Evolutionary conservation across 306 rosid species (phyloP).

Genomic region (Dryas octopetala): DNA sequence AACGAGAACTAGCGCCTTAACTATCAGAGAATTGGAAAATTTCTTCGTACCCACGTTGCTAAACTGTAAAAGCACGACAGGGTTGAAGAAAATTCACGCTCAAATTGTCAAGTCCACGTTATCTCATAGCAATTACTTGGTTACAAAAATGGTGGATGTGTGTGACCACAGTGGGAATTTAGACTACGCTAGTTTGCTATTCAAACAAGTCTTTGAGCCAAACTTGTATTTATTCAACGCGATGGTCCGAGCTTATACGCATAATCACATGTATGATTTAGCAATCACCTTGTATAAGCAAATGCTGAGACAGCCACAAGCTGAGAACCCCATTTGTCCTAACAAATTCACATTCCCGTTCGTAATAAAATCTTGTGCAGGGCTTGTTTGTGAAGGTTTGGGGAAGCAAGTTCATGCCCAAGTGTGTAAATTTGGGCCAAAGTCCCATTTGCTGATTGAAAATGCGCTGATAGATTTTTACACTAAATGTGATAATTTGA

Average conservation of each 20-base stretch:
- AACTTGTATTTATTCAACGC: constrained; percentile 62
- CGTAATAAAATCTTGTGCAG: constrained; percentile 63
- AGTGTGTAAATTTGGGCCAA: constrained; percentile 51
- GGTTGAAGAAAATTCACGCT: constrained; percentile 57
- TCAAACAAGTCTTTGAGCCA: constrained; percentile 50
- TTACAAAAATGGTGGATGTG: constrained; percentile 64
- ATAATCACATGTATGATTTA: constrained; percentile 28
- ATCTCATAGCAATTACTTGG: constrained; percentile 69
- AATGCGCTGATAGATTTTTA: constrained; percentile 70
- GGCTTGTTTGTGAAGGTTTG: constrained; percentile 35
- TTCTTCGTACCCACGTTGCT: constrained; percentile 45
- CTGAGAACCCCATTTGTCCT: constrained; percentile 31
- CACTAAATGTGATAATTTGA: constrained; percentile 50
- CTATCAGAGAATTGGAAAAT: constrained; percentile 50
- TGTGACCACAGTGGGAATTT: constrained; percentile 48
- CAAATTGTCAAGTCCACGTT: constrained; percentile 47
- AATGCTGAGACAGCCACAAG: constrained; percentile 41
- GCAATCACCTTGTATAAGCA: constrained; percentile 48
- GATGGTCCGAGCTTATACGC: constrained; percentile 58
- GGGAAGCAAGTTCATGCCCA: constrained; percentile 73
- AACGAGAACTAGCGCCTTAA: constrained; percentile 12
- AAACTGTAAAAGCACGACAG: constrained; percentile 32
- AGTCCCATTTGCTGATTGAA: constrained; percentile 41
- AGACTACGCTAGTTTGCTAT: constrained; percentile 46
- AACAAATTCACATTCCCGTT: constrained; percentile 72